These are phyloP conservation scores for Fraxinus velutina DNA, from an alignment of 305 asterid species.

Conservation along the genomic window DNA sequence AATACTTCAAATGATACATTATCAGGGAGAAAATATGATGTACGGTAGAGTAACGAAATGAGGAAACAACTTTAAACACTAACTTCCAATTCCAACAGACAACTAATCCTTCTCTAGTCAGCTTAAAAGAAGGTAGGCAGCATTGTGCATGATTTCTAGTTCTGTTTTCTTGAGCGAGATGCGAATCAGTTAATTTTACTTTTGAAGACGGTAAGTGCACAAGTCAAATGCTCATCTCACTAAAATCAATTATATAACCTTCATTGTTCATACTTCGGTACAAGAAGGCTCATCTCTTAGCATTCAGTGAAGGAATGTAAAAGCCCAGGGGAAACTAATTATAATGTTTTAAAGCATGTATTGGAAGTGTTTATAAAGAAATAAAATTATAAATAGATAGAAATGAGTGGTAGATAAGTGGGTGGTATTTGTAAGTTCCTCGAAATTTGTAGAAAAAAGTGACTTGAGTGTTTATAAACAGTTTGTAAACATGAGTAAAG, in stretches of 20 bases:
- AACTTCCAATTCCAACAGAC: not conserved
- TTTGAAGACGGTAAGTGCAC: not conserved
- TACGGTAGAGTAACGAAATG: not conserved
- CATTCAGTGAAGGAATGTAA: not conserved
- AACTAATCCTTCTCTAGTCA: not conserved
- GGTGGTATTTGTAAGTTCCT: not conserved
- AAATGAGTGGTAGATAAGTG: not conserved
- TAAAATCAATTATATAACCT: not conserved
- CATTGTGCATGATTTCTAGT: not conserved
- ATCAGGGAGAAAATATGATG: not conserved
- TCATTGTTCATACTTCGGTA: not conserved
- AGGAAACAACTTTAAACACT: not conserved
- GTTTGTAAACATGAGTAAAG: not conserved
- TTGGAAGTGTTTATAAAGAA: not conserved
- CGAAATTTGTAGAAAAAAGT: not conserved
- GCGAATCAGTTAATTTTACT: not conserved
- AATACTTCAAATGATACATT: not conserved
- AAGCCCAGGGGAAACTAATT: not conserved
- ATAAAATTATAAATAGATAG: not conserved
- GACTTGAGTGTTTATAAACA: not conserved
- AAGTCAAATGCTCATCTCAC: not conserved
- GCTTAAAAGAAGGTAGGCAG: not conserved
- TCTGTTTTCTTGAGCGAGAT: not conserved
- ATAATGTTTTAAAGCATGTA: not conserved
- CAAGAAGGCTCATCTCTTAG: not conserved